phyloP scores from a whole-genome alignment of 2,329 filamentous ascomycete species.

The Tetracladium maxilliforme region DNA sequence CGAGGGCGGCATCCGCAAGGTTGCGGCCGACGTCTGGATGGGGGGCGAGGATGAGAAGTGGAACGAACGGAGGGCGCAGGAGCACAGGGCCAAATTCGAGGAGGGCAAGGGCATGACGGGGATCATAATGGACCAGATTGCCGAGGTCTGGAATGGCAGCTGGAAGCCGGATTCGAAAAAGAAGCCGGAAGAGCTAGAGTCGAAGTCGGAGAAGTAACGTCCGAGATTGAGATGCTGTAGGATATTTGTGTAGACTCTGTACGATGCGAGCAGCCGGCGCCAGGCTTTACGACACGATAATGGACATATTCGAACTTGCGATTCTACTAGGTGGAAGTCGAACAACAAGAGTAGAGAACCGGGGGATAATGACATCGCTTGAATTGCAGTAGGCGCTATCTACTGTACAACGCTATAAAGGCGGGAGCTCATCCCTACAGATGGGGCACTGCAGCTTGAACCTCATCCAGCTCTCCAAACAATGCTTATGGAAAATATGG shows the following conservation, averaged over 20 bases:
- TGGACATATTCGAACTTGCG: too few species aligned
- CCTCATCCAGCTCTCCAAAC: conserved; percentile 92
- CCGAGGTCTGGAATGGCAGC: neutral
- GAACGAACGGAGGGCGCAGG: neutral
- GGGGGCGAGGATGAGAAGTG: neutral
- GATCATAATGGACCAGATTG: neutral
- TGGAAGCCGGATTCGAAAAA: neutral
- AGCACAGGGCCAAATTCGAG: neutral
- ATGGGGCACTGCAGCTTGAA: conserved; percentile 90
- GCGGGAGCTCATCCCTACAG: conserved; percentile 78
- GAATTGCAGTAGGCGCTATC: too few species aligned
- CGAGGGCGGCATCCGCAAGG: neutral
- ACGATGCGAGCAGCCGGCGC: too few species aligned
- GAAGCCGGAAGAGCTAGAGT: neutral
- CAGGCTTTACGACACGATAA: too few species aligned
- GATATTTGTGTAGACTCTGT: too few species aligned
- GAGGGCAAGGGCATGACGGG: neutral
- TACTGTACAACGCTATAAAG: conserved; percentile 37
- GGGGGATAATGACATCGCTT: too few species aligned
- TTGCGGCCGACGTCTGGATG: neutral
- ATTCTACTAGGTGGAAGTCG: too few species aligned
- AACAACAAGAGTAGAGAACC: too few species aligned
- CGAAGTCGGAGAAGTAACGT: neutral
- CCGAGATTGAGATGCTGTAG: too few species aligned
- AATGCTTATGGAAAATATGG: conserved; percentile 87